A percentile compares a stretch with the other conserved stretches of the same genome.
These are phyloP conservation scores for Penicillium atrosanguineum DNA, from an alignment of 495 filamentous ascomycete genomes.

Conservation along the genomic window DNA sequence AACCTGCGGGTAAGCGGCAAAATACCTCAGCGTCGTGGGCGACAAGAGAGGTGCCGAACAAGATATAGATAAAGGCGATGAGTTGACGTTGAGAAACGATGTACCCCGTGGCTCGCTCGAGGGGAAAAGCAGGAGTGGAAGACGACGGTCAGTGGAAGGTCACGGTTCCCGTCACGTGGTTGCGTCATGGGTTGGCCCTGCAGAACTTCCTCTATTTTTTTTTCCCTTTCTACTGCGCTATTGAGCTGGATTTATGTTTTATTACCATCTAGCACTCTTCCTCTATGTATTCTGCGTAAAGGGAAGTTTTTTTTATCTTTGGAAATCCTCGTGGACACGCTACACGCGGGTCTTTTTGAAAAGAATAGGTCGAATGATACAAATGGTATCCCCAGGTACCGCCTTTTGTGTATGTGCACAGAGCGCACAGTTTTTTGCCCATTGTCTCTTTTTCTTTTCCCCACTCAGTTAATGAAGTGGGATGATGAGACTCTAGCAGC, in stretches of 20 bases:
- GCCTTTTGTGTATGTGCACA: slow-evolving; percentile 4
- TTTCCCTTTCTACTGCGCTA: background rate
- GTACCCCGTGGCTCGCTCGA: slow-evolving; percentile 24
- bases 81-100: slow-evolving; percentile 15
- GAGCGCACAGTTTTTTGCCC: slow-evolving; percentile 17
- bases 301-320: background rate
- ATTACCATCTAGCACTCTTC: background rate
- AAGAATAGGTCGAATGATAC: slow-evolving; percentile 7
- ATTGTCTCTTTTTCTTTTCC: slow-evolving; percentile 16
- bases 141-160: slow-evolving; percentile 23
- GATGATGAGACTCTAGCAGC: slow-evolving; percentile 16
- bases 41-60: slow-evolving; percentile 1
- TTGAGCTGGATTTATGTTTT: background rate
- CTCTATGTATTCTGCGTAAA: background rate
- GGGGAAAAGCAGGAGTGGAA: slow-evolving; percentile 31
- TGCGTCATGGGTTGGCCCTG: slow-evolving; percentile 38
- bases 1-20: slow-evolving; percentile 17
- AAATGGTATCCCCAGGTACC: slow-evolving; percentile 10
- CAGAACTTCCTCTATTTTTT: slow-evolving; percentile 15
- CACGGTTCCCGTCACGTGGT: slow-evolving; percentile 41
- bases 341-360: background rate
- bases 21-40: slow-evolving; percentile 5
- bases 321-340: background rate
- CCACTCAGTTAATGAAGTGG: slow-evolving; percentile 20
- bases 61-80: slow-evolving; percentile 14